These are phyloP conservation scores for Dujonia santamariae DNA, from an alignment of 1,139 yeast species.

Conservation along the genomic window DNA sequence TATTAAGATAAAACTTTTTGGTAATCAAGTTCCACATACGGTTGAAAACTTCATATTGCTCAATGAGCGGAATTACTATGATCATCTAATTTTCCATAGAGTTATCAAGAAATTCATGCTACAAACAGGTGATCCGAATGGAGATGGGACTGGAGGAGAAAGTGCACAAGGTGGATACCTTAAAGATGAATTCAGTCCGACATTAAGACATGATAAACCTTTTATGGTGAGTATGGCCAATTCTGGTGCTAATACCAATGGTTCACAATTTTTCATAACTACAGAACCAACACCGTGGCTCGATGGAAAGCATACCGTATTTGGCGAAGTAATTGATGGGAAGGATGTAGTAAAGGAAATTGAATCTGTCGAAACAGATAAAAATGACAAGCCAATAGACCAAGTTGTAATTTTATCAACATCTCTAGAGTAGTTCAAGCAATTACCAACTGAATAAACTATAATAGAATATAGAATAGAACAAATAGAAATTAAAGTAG, in stretches of 20 bases:
- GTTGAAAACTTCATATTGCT: constrained; percentile 42
- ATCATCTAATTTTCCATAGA: constrained; percentile 43
- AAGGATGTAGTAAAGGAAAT: constrained; percentile 24
- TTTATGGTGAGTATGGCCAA: constrained; percentile 47
- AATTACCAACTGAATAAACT: too few species aligned
- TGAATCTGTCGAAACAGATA: constrained; percentile 22
- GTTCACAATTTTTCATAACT: constrained; percentile 32
- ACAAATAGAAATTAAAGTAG: not conserved
- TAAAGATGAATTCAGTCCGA: constrained; percentile 40
- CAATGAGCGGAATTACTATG: constrained; percentile 37
- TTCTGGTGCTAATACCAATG: constrained; percentile 28
- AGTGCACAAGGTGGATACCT: constrained; percentile 43
- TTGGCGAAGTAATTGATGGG: constrained; percentile 29
- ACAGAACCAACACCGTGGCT: constrained; percentile 24
- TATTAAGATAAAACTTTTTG: constrained; percentile 34
- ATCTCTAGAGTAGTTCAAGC: too few species aligned
- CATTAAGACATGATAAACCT: constrained; percentile 36
- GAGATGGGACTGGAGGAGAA: constrained; percentile 50
- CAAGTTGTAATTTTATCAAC: constrained; percentile 21
- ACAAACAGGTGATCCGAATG: constrained; percentile 52
- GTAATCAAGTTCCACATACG: constrained; percentile 37
- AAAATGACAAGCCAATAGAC: constrained; percentile 19
- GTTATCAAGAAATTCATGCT: constrained; percentile 49
- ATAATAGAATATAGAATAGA: not conserved
- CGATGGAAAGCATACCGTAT: constrained; percentile 27